Percentiles rank a stretch among this genome's conserved stretches.
Evolutionary conservation across 2,329 filamentous ascomycete species (phyloP).

Genomic region (Grosmannia clavigera): DNA sequence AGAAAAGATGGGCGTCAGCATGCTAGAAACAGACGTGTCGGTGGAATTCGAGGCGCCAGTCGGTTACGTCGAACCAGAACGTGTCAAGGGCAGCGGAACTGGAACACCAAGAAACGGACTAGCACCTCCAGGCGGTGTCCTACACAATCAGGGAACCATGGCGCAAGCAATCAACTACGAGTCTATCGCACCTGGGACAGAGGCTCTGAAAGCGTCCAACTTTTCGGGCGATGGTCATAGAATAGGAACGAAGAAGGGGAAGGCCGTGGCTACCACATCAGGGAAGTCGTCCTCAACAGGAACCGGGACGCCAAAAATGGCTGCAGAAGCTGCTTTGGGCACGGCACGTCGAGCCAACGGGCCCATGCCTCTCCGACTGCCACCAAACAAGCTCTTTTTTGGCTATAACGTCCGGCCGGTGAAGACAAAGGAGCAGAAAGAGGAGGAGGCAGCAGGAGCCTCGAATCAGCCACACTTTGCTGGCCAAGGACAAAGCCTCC

Average conservation of each 20-base stretch:
- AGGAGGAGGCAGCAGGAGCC: conserved; percentile 52
- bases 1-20: conserved; percentile 76
- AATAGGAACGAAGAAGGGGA: conserved; percentile 77
- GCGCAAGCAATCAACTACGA: conserved; percentile 96
- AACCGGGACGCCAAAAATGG: conserved; percentile 44
- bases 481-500: conserved; percentile 72
- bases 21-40: conserved; percentile 90
- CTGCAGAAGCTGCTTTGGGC: conserved; percentile 27
- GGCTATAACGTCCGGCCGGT: conserved; percentile 87
- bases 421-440: conserved; percentile 63
- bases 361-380: conserved; percentile 72
- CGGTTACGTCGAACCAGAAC: conserved; percentile 82
- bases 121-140: conserved; percentile 56
- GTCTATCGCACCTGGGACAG: conserved; percentile 70
- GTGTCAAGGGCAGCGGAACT: conserved; percentile 53
- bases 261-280: conserved; percentile 36
- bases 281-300: not conserved
- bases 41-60: conserved; percentile 93
- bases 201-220: conserved; percentile 57
- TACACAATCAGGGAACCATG: conserved; percentile 87
- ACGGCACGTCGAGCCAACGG: conserved; percentile 50
- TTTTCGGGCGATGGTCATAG: conserved; percentile 73
- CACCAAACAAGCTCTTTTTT: conserved; percentile 89
- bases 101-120: conserved; percentile 71
- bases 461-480: conserved; percentile 62